phyloP scores from a whole-genome alignment of 441 rosid species.

The Viola pubescens region DNA sequence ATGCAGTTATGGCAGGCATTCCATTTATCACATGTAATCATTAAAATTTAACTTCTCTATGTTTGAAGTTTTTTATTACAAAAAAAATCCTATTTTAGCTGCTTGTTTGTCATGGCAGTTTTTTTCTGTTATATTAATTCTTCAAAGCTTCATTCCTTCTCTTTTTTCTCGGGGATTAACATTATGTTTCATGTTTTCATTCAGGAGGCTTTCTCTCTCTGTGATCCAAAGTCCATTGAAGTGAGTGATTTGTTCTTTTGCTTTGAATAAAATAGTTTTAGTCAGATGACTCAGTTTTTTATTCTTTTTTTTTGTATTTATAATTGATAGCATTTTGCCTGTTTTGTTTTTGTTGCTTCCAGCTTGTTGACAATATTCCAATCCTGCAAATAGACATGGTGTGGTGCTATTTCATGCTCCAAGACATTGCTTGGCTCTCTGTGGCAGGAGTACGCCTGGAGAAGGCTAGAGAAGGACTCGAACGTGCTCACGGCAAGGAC shows the following conservation, averaged over 20 bases:
- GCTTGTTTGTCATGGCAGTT: too few species aligned
- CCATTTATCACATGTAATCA: too few species aligned
- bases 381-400: slow-evolving; percentile 92
- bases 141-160: too few species aligned
- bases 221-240: slow-evolving; percentile 71
- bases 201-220: slow-evolving; percentile 80
- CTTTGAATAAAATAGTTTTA: neutral
- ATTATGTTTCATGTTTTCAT: slow-evolving; percentile 11
- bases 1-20: too few species aligned
- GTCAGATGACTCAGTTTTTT: neutral
- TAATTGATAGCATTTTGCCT: neutral
- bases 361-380: slow-evolving; percentile 80
- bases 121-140: too few species aligned
- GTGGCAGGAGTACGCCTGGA: slow-evolving; percentile 72
- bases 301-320: neutral
- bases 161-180: slow-evolving; percentile 3
- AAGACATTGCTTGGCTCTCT: slow-evolving; percentile 65
- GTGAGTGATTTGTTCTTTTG: slow-evolving; percentile 29
- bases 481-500: slow-evolving; percentile 82
- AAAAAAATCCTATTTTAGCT: too few species aligned
- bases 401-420: slow-evolving; percentile 92
- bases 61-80: too few species aligned
- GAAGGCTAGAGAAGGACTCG: slow-evolving; percentile 82
- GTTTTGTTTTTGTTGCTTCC: slow-evolving; percentile 20
- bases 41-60: too few species aligned